These are phyloP conservation scores for Triticum dicoccoides DNA, from an alignment of 176 grass and related monocot species.

Conservation along the genomic window DNA sequence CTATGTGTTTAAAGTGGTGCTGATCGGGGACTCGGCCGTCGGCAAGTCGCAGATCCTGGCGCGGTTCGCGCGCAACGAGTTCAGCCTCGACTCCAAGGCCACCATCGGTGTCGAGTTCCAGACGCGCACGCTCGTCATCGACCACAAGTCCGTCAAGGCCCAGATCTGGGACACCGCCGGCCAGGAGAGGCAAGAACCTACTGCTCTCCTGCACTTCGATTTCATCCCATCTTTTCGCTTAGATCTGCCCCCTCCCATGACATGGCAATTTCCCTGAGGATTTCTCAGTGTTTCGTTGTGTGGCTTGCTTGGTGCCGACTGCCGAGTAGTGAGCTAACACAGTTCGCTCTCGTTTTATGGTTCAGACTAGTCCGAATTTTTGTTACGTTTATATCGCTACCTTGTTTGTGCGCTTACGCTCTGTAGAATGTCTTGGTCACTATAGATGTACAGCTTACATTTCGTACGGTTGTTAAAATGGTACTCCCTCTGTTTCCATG, in stretches of 20 bases:
- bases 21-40: conserved; percentile 91
- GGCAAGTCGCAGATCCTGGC: conserved; percentile 97
- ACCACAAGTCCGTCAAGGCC: conserved; percentile 79
- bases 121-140: conserved; percentile 79
- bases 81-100: conserved; percentile 93
- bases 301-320: background rate
- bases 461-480: background rate
- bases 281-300: background rate
- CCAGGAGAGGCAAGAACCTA: conserved; percentile 50
- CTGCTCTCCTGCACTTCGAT: background rate
- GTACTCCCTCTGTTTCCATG: no score
- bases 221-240: background rate
- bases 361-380: background rate
- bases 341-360: background rate
- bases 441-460: background rate
- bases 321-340: background rate
- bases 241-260: background rate
- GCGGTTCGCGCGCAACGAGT: conserved; percentile 94
- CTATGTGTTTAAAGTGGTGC: conserved; percentile 96
- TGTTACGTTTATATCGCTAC: background rate
- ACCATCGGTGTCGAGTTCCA: conserved; percentile 97
- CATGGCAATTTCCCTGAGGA: background rate
- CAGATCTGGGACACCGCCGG: conserved; percentile 99
- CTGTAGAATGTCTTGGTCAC: background rate
- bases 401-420: background rate